Evolutionary conservation across 2,329 filamentous ascomycete genomes (phyloP), one percentile per base, ranked within the genome.

Genomic region (Paracoccidioides lutzii): DNA sequence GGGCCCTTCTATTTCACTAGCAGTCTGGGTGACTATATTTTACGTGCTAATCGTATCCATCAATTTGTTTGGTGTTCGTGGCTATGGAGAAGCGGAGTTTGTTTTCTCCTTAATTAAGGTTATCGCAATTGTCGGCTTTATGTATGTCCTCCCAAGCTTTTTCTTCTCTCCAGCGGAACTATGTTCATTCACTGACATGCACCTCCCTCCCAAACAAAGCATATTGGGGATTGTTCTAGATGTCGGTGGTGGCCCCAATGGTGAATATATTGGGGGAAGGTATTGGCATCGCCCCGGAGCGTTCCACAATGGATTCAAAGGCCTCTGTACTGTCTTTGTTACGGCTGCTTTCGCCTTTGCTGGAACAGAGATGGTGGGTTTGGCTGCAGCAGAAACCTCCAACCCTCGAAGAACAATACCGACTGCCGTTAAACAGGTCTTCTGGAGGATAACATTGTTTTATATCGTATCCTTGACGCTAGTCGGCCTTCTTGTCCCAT

Each of bases 201-300:
- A 40, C 71, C 87, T 48, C 69, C 78, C 43, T 60, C 77, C 42
- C 77, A 77, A 10, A 64, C 80, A 4, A 55, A 87, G 87, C 60
- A 67, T 88, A 33, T 75, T 87, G 57, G 78, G 80, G 12, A 72
- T 87, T 55, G 71, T 85, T 60, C 74, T 87, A 51, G 80, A 81
- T 55, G 73, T 80, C 15, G 84, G 84, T 43, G 84, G 84, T 54
- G 84, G 82, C 4, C 81, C 81, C 4, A 78, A 81, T 58, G 73
- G 78, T 59, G 78, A 84, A 62, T 75, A 76, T 55, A 80, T 78
- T 59, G 83, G 83, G 6, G 85, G 85, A 71, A 75, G 80, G 57
- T 85, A 84, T 72, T 86, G 83, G 83, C 74, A 73, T 3, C 62
- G 80, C 32, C 83, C 83, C 37, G 83, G 82, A 38, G 79, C 80